phyloP scores from a whole-genome alignment of 768 basidiomycete genomes.

The Crucibulum laeve region DNA sequence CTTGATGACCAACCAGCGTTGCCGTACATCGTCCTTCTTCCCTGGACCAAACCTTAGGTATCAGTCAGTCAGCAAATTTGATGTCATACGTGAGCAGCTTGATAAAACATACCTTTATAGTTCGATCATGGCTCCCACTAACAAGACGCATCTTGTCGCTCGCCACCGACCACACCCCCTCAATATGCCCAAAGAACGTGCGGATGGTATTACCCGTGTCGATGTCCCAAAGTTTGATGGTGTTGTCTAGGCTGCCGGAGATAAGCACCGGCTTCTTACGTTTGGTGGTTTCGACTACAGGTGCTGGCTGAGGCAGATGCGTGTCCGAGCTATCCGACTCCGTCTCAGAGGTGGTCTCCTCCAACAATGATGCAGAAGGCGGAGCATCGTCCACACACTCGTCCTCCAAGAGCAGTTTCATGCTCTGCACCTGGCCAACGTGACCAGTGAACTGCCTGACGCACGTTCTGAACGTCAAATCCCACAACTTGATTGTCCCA shows the following conservation, averaged over 20 bases:
- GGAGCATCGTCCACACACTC: slow-evolving; percentile 36
- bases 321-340: background rate
- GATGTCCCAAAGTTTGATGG: slow-evolving; percentile 94
- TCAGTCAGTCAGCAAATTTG: slow-evolving; percentile 7
- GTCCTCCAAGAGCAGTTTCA: slow-evolving; percentile 72
- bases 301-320: background rate
- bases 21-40: slow-evolving; percentile 84
- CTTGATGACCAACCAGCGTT: slow-evolving; percentile 91
- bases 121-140: slow-evolving; percentile 91
- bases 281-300: background rate
- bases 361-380: no score
- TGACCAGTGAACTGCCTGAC: slow-evolving; percentile 85
- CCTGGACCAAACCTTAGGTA: slow-evolving; percentile 91
- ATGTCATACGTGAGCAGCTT: slow-evolving; percentile 3
- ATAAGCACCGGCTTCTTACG: slow-evolving; percentile 71
- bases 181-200: slow-evolving; percentile 96
- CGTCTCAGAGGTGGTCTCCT: background rate
- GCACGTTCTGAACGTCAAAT: slow-evolving; percentile 75
- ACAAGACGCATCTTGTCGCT: slow-evolving; percentile 89
- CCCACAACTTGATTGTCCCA: slow-evolving; percentile 91
- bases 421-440: slow-evolving; percentile 90
- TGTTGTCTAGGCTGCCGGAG: slow-evolving; percentile 91
- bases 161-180: slow-evolving; percentile 96
- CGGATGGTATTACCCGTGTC: slow-evolving; percentile 72
- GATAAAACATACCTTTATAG: slow-evolving; percentile 78